phyloP scores from a whole-genome alignment of 345 rosid species.

The Iberis pinnata region DNA sequence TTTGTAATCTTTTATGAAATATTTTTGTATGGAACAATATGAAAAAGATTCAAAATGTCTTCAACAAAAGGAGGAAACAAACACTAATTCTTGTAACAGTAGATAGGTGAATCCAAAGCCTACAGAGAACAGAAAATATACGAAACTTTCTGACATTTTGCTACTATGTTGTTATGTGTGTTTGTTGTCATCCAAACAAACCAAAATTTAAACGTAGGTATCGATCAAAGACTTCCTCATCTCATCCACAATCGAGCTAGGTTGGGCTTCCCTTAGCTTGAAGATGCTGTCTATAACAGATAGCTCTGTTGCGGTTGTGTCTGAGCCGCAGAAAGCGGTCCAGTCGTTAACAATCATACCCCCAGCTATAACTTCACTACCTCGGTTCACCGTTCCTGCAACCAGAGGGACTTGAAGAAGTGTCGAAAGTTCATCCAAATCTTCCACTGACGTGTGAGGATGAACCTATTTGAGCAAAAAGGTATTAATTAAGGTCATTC shows the following conservation, averaged over 20 bases:
- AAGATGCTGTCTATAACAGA: constrained; percentile 84
- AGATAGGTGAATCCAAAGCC: too few relatives aligned
- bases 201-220: constrained; percentile 48
- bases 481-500: neutral
- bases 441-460: constrained; percentile 88
- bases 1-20: too few relatives aligned
- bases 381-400: constrained; percentile 82
- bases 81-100: too few relatives aligned
- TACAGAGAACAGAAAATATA: too few relatives aligned
- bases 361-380: constrained; percentile 78
- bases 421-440: constrained; percentile 86
- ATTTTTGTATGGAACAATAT: too few relatives aligned
- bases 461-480: constrained; percentile 51
- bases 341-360: constrained; percentile 88
- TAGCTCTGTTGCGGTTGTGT: constrained; percentile 88
- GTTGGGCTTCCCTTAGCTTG: constrained; percentile 89
- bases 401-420: constrained; percentile 72
- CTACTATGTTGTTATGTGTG: constrained; percentile 12
- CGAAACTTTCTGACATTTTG: too few relatives aligned
- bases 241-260: constrained; percentile 74
- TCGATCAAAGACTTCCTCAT: constrained; percentile 90
- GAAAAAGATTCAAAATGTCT: too few relatives aligned
- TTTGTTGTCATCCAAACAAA: constrained; percentile 16
- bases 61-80: too few relatives aligned
- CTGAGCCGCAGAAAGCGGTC: constrained; percentile 84